Evolutionary conservation across 768 basidiomycete genomes (phyloP).

Genomic region (Hirschioporus abietinus): DNA sequence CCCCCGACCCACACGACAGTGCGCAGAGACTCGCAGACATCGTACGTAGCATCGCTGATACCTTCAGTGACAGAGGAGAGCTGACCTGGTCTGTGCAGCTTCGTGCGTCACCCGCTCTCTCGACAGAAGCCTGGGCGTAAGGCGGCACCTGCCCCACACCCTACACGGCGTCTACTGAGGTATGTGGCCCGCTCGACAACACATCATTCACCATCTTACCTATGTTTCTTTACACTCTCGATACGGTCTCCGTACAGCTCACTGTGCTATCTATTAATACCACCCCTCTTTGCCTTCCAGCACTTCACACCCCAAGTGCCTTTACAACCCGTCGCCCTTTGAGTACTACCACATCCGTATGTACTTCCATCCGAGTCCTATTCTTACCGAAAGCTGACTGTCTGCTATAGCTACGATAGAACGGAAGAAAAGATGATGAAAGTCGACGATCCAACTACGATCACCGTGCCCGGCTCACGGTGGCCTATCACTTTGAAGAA

Average conservation of each 20-base stretch:
- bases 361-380: not conserved
- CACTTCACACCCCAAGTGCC: not conserved
- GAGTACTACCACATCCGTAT: not conserved
- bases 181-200: not conserved
- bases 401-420: not conserved
- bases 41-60: not conserved
- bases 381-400: too few species aligned
- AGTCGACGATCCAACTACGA: not conserved
- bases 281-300: not conserved
- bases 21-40: not conserved
- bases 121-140: not conserved
- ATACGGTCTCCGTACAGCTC: not conserved
- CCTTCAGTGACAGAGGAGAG: not conserved
- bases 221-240: not conserved
- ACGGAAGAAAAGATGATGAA: not conserved
- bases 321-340: not conserved
- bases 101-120: not conserved
- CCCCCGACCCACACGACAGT: not conserved
- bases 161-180: not conserved
- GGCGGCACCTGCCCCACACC: slow-evolving; percentile 1
- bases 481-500: not conserved
- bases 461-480: slow-evolving; percentile 1
- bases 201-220: not conserved
- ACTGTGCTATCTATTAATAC: not conserved
- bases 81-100: not conserved